Evolutionary conservation across 2,329 filamentous ascomycete genomes (phyloP).

Genomic region (Trematosphaeria pertusa): DNA sequence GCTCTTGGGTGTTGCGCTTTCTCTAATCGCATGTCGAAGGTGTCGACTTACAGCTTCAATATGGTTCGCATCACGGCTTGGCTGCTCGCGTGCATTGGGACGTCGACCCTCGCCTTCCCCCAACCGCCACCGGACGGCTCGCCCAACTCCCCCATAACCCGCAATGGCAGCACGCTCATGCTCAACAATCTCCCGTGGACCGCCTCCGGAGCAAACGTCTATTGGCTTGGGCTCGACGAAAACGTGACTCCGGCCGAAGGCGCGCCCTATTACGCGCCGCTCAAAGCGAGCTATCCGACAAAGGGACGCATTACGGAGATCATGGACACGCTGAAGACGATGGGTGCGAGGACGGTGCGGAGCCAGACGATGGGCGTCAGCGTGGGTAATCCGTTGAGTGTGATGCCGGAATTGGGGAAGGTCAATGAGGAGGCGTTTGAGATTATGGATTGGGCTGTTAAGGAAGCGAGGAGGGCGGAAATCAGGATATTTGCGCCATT

Average conservation of each 20-base stretch:
- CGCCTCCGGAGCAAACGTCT: constrained; percentile 57
- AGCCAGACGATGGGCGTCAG: constrained; percentile 57
- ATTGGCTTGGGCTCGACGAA: constrained; percentile 61
- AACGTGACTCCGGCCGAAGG: constrained; percentile 55
- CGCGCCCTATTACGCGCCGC: constrained; percentile 54
- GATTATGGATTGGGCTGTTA: constrained; percentile 58
- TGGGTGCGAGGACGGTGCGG: constrained; percentile 56
- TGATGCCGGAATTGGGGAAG: constrained; percentile 50
- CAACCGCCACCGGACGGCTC: neutral
- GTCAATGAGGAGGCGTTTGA: constrained; percentile 56
- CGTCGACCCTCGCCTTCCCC: neutral
- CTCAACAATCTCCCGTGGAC: constrained; percentile 48
- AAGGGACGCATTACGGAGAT: constrained; percentile 55
- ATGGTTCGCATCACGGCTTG: too few species aligned
- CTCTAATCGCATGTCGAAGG: too few species aligned
- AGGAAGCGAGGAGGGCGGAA: constrained; percentile 54
- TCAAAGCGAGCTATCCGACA: constrained; percentile 56
- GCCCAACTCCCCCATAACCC: constrained; percentile 8
- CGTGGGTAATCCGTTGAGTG: constrained; percentile 56
- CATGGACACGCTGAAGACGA: constrained; percentile 54
- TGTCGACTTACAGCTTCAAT: too few species aligned
- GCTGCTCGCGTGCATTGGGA: too few species aligned
- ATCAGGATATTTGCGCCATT: constrained; percentile 55
- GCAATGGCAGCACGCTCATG: constrained; percentile 9
- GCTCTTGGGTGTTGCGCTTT: too few species aligned